Evolutionary conservation across 805 yeast genomes (phyloP).

Genomic region (Starmerella gropengiesseri): DNA sequence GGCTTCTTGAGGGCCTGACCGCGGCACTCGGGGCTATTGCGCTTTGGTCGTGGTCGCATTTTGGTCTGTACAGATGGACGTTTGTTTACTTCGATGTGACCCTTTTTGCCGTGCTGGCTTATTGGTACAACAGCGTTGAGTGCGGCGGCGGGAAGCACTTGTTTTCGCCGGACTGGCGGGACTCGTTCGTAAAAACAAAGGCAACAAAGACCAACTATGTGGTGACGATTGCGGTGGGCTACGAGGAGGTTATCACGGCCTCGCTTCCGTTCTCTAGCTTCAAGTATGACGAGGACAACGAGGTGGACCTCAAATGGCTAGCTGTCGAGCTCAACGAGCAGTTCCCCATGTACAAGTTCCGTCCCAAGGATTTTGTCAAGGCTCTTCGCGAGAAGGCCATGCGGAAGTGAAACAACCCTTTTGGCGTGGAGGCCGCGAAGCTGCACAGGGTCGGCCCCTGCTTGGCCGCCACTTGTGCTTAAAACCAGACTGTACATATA

Average conservation of each 20-base stretch:
- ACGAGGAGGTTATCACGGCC: constrained; percentile 7
- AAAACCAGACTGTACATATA: no score
- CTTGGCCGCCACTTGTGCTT: no score
- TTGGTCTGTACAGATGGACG: constrained; percentile 15
- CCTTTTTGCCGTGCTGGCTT: constrained; percentile 7
- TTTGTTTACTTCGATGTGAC: constrained; percentile 13
- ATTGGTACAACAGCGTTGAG: constrained; percentile 19
- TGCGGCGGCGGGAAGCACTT: constrained; percentile 18
- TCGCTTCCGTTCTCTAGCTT: constrained; percentile 17
- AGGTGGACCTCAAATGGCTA: constrained; percentile 16
- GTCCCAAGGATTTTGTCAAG: background rate
- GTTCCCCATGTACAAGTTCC: constrained; percentile 4
- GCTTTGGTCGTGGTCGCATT: constrained; percentile 10
- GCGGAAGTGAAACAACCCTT: no score
- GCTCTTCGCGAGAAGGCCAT: background rate
- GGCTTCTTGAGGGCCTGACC: constrained; percentile 10
- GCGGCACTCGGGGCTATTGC: constrained; percentile 5
- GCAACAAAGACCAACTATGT: constrained; percentile 16
- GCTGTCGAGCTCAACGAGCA: constrained; percentile 14
- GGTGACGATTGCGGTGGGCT: constrained; percentile 14
- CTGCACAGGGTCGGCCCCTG: no score
- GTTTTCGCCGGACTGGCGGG: constrained; percentile 21
- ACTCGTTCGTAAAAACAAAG: constrained; percentile 12
- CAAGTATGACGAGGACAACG: constrained; percentile 9
- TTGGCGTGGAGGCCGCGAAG: no score